Percentiles rank a stretch among this genome's conserved stretches.
phyloP scores from a whole-genome alignment of 2,329 filamentous ascomycete species.

The Sarocladium brachiariae region DNA sequence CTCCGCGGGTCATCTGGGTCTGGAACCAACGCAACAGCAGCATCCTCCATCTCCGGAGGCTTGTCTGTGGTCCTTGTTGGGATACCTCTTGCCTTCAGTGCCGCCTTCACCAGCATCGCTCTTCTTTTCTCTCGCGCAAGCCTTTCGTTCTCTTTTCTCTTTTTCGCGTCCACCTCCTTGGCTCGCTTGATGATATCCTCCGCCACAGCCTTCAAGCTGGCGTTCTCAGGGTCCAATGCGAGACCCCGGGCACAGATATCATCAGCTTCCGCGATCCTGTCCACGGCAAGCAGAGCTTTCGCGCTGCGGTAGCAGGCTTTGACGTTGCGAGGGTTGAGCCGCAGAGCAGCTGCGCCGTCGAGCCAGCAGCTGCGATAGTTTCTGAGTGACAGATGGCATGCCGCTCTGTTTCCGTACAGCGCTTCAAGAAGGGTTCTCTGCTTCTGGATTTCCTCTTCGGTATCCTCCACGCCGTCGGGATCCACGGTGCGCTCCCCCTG shows the following conservation, averaged over 20 bases:
- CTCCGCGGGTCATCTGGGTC: conserved; percentile 69
- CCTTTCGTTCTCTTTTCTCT: conserved; percentile 49
- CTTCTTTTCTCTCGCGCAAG: conserved; percentile 49
- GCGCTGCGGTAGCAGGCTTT: conserved; percentile 90
- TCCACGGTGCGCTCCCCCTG: conserved; percentile 27
- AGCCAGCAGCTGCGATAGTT: conserved; percentile 84
- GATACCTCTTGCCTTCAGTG: conserved; percentile 65
- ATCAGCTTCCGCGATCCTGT: conserved; percentile 71
- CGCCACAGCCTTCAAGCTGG: conserved; percentile 54
- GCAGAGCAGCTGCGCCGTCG: conserved; percentile 75
- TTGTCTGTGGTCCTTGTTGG: conserved; percentile 57
- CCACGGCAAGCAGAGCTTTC: conserved; percentile 68
- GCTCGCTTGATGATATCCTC: conserved; percentile 57
- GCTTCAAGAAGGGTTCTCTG: conserved; percentile 64
- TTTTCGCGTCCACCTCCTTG: conserved; percentile 45
- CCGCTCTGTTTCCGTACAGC: conserved; percentile 78
- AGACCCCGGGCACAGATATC: conserved; percentile 73
- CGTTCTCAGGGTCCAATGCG: conserved; percentile 63
- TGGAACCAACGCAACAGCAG: conserved; percentile 59
- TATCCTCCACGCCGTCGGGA: conserved; percentile 23
- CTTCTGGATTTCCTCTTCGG: conserved; percentile 50
- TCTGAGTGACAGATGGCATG: conserved; percentile 79
- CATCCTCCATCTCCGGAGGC: conserved; percentile 85
- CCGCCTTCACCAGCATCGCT: conserved; percentile 54
- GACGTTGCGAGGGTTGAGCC: conserved; percentile 71